Percentiles rank a stretch among this genome's conserved stretches.
Conservation (phyloP, 2,329 filamentous ascomycete genomes). For the Magnaporthiopsis rhizophila region DNA sequence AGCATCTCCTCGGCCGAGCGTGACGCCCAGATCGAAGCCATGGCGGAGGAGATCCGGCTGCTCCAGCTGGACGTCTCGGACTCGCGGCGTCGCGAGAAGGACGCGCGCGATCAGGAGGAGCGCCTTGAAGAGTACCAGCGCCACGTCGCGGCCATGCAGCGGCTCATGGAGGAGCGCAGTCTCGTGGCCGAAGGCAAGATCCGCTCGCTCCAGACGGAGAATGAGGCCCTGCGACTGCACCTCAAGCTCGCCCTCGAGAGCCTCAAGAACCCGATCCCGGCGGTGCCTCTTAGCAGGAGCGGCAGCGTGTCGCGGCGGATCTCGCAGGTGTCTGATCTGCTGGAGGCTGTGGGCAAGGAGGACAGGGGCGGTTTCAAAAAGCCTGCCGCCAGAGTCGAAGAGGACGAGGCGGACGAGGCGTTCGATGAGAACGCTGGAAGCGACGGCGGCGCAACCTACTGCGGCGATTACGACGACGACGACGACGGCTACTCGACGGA, state of each 20-base stretch:
- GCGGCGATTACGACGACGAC: conserved; percentile 48
- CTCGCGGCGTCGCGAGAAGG: conserved; percentile 61
- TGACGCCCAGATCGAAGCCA: conserved; percentile 86
- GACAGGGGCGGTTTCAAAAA: conserved; percentile 11
- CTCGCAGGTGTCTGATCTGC: conserved; percentile 9
- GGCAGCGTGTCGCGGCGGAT: not conserved
- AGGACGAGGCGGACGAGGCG: conserved; percentile 5
- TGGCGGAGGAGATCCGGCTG: conserved; percentile 87
- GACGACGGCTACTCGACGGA: conserved; percentile 43
- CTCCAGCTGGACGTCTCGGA: conserved; percentile 71
- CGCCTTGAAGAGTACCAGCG: conserved; percentile 91
- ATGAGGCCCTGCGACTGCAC: conserved; percentile 81
- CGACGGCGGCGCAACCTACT: conserved; percentile 21
- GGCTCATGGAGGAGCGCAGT: conserved; percentile 89
- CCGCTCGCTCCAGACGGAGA: conserved; percentile 78
- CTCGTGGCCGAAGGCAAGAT: conserved; percentile 93
- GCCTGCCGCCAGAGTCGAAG: conserved; percentile 23
- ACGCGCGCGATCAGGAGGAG: conserved; percentile 70
- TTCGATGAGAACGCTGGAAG: conserved; percentile 11
- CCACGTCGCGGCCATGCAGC: conserved; percentile 82
- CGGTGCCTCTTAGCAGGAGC: conserved; percentile 25
- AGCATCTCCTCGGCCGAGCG: conserved; percentile 86
- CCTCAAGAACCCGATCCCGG: conserved; percentile 83
- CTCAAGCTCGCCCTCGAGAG: conserved; percentile 79
- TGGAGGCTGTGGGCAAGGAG: conserved; percentile 7